Evolutionary conservation across 148 eudicot genomes (phyloP).

Genomic region (Polygonum maritimum): DNA sequence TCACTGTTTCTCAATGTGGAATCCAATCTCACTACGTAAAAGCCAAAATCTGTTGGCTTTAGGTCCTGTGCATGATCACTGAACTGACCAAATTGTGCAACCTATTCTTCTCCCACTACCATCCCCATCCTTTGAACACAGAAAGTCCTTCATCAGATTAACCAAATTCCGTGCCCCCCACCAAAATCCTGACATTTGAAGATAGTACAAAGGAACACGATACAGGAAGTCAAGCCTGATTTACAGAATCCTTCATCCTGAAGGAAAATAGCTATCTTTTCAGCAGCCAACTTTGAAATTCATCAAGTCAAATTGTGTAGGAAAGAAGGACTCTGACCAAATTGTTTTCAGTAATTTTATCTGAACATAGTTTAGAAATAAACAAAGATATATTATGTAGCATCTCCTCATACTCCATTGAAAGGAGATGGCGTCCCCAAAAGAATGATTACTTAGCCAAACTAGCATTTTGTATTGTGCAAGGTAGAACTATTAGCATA

Average conservation of each 20-base stretch:
- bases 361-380: background rate
- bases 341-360: background rate
- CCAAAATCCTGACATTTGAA: background rate
- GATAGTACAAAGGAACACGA: background rate
- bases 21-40: background rate
- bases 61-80: background rate
- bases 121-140: background rate
- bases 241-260: constrained; percentile 17
- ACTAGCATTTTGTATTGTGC: background rate
- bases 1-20: background rate
- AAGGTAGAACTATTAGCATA: background rate
- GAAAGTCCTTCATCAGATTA: background rate
- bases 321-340: background rate
- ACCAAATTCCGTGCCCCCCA: background rate
- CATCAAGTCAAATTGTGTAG: background rate
- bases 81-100: background rate
- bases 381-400: background rate
- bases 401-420: background rate
- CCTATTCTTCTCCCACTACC: background rate
- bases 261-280: background rate
- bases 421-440: background rate
- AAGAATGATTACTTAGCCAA: background rate
- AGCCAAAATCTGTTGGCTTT: background rate
- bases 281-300: background rate
- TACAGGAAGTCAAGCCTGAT: background rate